A percentile compares a stretch with the other conserved stretches of the same genome.
Conservation (phyloP, 2,329 filamentous ascomycete species). For the Colletotrichum sp. region DNA sequence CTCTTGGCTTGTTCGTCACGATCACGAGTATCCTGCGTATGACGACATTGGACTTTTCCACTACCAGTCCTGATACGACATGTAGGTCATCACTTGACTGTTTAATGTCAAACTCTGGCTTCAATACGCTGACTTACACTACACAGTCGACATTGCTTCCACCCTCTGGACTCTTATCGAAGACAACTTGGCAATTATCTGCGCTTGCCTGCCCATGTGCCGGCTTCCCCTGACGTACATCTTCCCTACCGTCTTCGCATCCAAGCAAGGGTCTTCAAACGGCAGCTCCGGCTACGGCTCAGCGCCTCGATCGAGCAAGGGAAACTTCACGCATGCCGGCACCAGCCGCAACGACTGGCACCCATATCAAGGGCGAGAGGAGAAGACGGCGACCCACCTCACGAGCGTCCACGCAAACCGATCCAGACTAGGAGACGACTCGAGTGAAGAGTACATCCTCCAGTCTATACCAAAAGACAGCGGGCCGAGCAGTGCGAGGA, state of each 20-base stretch:
- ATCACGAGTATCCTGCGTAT: slow-evolving; percentile 47
- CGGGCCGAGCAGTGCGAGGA: not conserved
- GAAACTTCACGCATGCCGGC: slow-evolving; percentile 19
- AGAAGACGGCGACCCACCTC: slow-evolving; percentile 28
- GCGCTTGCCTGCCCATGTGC: slow-evolving; percentile 32
- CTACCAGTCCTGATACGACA: slow-evolving; percentile 40
- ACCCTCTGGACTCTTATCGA: slow-evolving; percentile 31
- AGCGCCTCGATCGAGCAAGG: not conserved
- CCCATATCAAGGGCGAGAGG: slow-evolving; percentile 34
- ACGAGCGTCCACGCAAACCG: slow-evolving; percentile 27
- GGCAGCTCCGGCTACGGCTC: slow-evolving; percentile 12
- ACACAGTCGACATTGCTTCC: slow-evolving; percentile 18
- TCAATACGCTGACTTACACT: slow-evolving; percentile 26
- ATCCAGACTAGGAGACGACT: slow-evolving; percentile 24
- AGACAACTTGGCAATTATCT: slow-evolving; percentile 26
- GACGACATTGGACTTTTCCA: slow-evolving; percentile 43
- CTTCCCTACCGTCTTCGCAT: slow-evolving; percentile 37
- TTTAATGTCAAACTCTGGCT: not conserved
- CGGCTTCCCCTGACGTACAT: slow-evolving; percentile 40
- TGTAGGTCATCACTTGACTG: slow-evolving; percentile 26
- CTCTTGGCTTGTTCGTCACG: slow-evolving; percentile 44
- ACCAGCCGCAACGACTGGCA: slow-evolving; percentile 34
- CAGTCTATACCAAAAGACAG: slow-evolving; percentile 22
- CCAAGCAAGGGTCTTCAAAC: slow-evolving; percentile 7
- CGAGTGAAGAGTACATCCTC: slow-evolving; percentile 40